Evolutionary conservation across 345 rosid genomes (phyloP).

Genomic region (Pistacia vera): DNA sequence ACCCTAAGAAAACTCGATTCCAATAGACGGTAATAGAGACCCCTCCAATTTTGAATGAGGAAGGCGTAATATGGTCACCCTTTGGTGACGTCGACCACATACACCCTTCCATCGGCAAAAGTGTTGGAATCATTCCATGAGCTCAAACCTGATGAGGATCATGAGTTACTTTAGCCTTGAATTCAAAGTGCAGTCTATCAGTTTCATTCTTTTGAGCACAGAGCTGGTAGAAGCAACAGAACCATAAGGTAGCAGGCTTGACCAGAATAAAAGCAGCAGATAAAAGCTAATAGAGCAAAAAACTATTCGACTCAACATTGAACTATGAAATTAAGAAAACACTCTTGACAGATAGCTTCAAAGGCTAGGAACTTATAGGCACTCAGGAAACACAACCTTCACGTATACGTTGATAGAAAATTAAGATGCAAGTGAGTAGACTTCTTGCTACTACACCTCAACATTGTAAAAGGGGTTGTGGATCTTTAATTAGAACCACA

Average conservation of each 20-base stretch:
- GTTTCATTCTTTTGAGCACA: neutral
- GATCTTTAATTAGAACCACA: too few species aligned
- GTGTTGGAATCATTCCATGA: neutral
- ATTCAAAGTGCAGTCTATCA: conserved; percentile 9
- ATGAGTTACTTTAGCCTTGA: neutral
- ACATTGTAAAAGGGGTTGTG: too few species aligned
- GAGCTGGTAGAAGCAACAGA: neutral
- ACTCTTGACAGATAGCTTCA: neutral
- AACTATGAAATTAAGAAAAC: neutral
- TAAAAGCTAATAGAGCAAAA: neutral
- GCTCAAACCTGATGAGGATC: neutral
- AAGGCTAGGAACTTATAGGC: neutral
- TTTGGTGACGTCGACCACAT: neutral
- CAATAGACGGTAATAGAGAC: neutral
- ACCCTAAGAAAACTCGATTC: conserved; percentile 2
- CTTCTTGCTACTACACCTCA: too few species aligned
- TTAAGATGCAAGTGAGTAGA: too few species aligned
- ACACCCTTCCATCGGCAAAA: neutral
- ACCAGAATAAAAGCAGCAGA: conserved; percentile 1
- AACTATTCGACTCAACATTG: neutral
- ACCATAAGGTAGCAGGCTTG: neutral
- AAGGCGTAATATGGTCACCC: neutral
- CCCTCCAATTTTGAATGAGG: neutral
- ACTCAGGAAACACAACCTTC: neutral
- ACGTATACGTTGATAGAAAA: neutral